Evolutionary conservation across 371 early-diverging fungal genomes (phyloP).

Genomic region (Massospora cicadina): DNA sequence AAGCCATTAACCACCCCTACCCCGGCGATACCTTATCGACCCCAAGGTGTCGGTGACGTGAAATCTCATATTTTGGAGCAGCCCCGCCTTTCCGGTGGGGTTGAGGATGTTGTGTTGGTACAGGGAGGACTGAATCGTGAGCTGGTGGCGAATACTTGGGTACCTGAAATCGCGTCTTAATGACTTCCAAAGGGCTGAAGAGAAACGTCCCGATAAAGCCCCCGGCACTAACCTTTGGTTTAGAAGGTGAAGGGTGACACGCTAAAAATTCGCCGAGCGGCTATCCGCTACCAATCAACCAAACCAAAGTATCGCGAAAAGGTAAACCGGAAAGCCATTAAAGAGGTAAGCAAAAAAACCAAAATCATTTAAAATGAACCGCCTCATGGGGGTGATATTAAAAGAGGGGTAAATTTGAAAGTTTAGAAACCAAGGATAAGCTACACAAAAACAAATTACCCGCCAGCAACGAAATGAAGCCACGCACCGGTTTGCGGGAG

Average conservation of each 20-base stretch:
- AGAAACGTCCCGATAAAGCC: constrained; percentile 60
- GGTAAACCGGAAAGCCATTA: background rate
- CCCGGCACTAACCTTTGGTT: constrained; percentile 27
- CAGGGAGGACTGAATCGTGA: constrained; percentile 12
- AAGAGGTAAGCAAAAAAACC: background rate
- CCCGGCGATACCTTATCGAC: constrained; percentile 8
- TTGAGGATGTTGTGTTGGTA: constrained; percentile 18
- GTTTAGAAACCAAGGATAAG: background rate
- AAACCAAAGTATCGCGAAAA: background rate
- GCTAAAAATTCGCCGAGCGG: background rate
- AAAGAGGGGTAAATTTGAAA: no score
- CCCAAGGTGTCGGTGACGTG: constrained; percentile 26
- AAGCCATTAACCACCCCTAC: no score
- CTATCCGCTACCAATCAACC: no score
- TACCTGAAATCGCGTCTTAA: constrained; percentile 74
- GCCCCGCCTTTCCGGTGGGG: constrained; percentile 7
- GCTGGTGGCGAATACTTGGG: background rate
- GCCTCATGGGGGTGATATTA: no score
- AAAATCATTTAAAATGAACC: background rate
- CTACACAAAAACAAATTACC: constrained; percentile 21
- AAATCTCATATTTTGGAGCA: constrained; percentile 10
- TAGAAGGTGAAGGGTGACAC: background rate
- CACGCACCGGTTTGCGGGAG: background rate
- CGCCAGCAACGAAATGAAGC: constrained; percentile 68
- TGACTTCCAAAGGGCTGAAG: constrained; percentile 79